These are phyloP conservation scores for Arabidopsis arenosa DNA, from an alignment of 345 rosid species.

Conservation along the genomic window DNA sequence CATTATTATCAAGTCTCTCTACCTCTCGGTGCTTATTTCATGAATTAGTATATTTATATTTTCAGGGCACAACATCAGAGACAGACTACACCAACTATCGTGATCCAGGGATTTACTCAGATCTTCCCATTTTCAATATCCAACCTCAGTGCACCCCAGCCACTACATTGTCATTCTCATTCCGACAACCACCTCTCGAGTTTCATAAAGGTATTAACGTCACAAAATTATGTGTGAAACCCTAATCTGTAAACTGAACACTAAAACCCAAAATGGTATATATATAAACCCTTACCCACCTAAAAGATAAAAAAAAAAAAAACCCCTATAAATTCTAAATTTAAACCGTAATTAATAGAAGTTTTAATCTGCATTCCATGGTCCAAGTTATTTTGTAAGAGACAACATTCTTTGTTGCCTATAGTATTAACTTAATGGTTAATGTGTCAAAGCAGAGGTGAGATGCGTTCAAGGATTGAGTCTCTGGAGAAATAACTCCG, in stretches of 20 bases:
- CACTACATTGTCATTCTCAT: conserved; percentile 44
- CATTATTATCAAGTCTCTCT: neutral
- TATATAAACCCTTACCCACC: too few relatives aligned
- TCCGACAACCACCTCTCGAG: conserved; percentile 23
- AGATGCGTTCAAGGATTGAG: conserved; percentile 47
- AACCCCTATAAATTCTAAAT: too few relatives aligned
- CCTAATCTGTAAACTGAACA: too few relatives aligned
- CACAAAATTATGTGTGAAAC: neutral
- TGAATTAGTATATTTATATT: conserved; percentile 4
- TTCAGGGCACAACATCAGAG: conserved; percentile 67
- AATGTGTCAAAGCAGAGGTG: conserved; percentile 16
- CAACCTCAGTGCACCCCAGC: conserved; percentile 54
- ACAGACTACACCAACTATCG: conserved; percentile 46
- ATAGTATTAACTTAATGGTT: neutral
- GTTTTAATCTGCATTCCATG: too few relatives aligned
- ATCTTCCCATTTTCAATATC: conserved; percentile 58
- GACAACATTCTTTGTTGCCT: neutral
- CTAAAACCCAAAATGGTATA: too few relatives aligned
- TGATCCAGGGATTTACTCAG: conserved; percentile 61
- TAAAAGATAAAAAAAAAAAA: too few relatives aligned
- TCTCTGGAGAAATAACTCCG: conserved; percentile 71
- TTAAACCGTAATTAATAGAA: too few relatives aligned
- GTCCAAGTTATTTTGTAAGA: too few relatives aligned
- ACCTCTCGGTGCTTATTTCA: neutral
- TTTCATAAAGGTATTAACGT: conserved; percentile 49